phyloP scores from a whole-genome alignment of 768 basidiomycete genomes.

The Pleurotus citrinopileatus region DNA sequence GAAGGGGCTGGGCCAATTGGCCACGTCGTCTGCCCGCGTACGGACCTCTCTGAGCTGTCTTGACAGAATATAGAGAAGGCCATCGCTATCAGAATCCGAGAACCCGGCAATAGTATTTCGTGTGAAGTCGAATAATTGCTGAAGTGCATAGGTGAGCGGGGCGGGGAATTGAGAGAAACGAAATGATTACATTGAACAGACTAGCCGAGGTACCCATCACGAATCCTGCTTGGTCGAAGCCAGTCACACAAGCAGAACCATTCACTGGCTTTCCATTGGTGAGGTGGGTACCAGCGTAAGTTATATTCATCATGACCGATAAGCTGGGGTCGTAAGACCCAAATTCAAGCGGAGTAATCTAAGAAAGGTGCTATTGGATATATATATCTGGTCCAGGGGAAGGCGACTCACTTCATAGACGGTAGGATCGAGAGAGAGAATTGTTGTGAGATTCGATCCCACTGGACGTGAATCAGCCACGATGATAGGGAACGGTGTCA shows the following conservation, averaged over 20 bases:
- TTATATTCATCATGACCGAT: slow-evolving; percentile 65
- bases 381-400: background rate
- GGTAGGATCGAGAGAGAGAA: slow-evolving; percentile 36
- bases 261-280: slow-evolving; percentile 53
- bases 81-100: slow-evolving; percentile 29
- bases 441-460: slow-evolving; percentile 38
- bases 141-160: background rate
- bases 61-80: slow-evolving; percentile 46
- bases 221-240: slow-evolving; percentile 74
- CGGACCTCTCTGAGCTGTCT: slow-evolving; percentile 46
- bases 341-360: slow-evolving; percentile 65
- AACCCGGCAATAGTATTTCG: slow-evolving; percentile 39
- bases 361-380: background rate
- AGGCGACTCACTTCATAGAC: slow-evolving; percentile 55
- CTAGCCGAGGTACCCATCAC: slow-evolving; percentile 75
- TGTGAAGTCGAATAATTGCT: slow-evolving; percentile 51
- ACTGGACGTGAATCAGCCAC: slow-evolving; percentile 52
- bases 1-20: slow-evolving; percentile 68
- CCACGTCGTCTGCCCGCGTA: slow-evolving; percentile 55
- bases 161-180: background rate
- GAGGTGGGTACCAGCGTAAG: slow-evolving; percentile 64
- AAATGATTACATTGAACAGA: slow-evolving; percentile 52
- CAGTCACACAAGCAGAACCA: slow-evolving; percentile 60
- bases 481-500: slow-evolving; percentile 67
- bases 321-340: slow-evolving; percentile 74